Percentiles rank a stretch among this genome's conserved stretches.
phyloP scores from a whole-genome alignment of 352 stramenopile genomes.

The Phytophthora chlamydospora region DNA sequence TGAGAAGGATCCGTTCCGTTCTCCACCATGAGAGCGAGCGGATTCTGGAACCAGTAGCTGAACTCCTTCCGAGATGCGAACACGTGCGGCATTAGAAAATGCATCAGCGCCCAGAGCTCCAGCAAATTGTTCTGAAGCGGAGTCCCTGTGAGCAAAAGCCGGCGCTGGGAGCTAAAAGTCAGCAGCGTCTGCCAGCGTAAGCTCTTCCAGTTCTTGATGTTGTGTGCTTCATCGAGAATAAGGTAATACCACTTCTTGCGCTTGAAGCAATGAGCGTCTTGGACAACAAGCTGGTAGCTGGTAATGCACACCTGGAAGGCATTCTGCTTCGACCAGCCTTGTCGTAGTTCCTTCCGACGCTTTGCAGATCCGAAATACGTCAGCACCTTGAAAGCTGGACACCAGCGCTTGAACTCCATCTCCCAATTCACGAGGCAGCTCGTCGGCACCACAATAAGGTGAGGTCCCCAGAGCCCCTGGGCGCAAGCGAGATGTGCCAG shows the following conservation, averaged over 20 bases:
- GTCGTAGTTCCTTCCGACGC: slow-evolving; percentile 87
- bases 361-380: slow-evolving; percentile 99
- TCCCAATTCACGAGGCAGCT: slow-evolving; percentile 99
- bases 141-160: slow-evolving; percentile 94
- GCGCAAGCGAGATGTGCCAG: slow-evolving; percentile 94
- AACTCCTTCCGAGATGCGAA: slow-evolving; percentile 95
- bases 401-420: slow-evolving; percentile 98
- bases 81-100: slow-evolving; percentile 99
- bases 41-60: slow-evolving; percentile 98
- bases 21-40: slow-evolving; percentile 89
- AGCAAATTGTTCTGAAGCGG: slow-evolving; percentile 98
- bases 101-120: slow-evolving; percentile 98
- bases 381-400: slow-evolving; percentile 96
- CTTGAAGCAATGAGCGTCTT: slow-evolving; percentile 98
- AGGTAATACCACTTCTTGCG: slow-evolving; percentile 99
- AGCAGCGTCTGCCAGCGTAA: slow-evolving; percentile 98
- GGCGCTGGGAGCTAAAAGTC: slow-evolving; percentile 96
- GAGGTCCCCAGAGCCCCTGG: slow-evolving; percentile 96
- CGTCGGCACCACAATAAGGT: slow-evolving; percentile 98
- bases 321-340: slow-evolving; percentile 97
- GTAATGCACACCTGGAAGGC: slow-evolving; percentile 99
- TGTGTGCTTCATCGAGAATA: slow-evolving; percentile 99
- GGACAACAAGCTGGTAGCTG: slow-evolving; percentile 98
- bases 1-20: slow-evolving; percentile 78
- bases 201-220: slow-evolving; percentile 99